Conservation (phyloP, 495 filamentous ascomycete species). For the Hypoxylon rickii region DNA sequence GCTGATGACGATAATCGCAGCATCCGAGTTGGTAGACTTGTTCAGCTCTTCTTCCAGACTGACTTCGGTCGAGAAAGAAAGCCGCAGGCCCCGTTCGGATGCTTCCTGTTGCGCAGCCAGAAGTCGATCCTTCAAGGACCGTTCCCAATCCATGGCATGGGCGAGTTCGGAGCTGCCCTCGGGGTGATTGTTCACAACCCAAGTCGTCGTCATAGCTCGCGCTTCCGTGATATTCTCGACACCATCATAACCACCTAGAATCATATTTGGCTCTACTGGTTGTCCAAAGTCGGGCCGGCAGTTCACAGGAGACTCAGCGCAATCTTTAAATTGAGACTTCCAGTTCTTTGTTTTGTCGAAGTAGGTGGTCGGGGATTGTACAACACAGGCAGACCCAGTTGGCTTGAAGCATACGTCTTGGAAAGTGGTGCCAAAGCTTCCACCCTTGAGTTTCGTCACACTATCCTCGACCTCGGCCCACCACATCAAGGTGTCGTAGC, state of each 20-base stretch:
- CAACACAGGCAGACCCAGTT: slow-evolving; percentile 84
- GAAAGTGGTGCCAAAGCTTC: slow-evolving; percentile 64
- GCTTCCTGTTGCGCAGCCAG: slow-evolving; percentile 80
- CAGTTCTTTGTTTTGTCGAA: slow-evolving; percentile 72
- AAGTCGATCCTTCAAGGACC: slow-evolving; percentile 70
- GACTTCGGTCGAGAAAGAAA: slow-evolving; percentile 94
- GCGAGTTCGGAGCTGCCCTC: slow-evolving; percentile 70
- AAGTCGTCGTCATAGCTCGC: slow-evolving; percentile 82
- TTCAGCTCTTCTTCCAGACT: slow-evolving; percentile 92
- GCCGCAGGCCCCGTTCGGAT: slow-evolving; percentile 70
- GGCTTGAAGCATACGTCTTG: slow-evolving; percentile 94
- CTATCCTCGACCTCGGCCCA: slow-evolving; percentile 90
- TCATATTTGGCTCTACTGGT: slow-evolving; percentile 80
- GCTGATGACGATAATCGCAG: slow-evolving; percentile 94
- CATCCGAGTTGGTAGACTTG: slow-evolving; percentile 96
- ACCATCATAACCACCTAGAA: slow-evolving; percentile 79
- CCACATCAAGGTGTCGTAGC: slow-evolving; percentile 86
- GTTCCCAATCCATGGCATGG: slow-evolving; percentile 87
- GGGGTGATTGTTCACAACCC: slow-evolving; percentile 90
- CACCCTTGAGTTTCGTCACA: slow-evolving; percentile 69
- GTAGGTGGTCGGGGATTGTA: slow-evolving; percentile 87
- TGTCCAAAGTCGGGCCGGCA: slow-evolving; percentile 88
- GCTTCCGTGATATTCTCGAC: slow-evolving; percentile 72
- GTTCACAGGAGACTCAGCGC: slow-evolving; percentile 74
- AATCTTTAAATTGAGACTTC: slow-evolving; percentile 68